phyloP scores from a whole-genome alignment of 129 eudicot species.

The Oenanthe sinensis region DNA sequence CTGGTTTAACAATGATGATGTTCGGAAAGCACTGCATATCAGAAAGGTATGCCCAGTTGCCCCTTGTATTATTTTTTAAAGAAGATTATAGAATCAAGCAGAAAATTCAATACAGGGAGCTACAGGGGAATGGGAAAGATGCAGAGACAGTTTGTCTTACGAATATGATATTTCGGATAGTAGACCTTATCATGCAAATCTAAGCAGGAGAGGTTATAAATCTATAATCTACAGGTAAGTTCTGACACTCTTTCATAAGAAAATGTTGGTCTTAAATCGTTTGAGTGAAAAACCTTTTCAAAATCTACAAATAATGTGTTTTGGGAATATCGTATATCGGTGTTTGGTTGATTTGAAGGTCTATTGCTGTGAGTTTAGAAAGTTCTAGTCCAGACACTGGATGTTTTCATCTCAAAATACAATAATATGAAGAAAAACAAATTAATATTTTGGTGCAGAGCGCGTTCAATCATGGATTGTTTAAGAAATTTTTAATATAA shows the following conservation, averaged over 20 bases:
- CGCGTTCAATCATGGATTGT: background rate
- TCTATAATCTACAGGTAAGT: conserved; percentile 45
- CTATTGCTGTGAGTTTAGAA: background rate
- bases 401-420: too few relatives aligned
- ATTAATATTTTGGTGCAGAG: too few relatives aligned
- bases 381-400: background rate
- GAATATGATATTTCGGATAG: conserved; percentile 8
- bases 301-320: background rate
- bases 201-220: conserved; percentile 39
- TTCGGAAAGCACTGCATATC: conserved; percentile 47
- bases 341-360: background rate
- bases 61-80: background rate
- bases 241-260: background rate
- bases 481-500: background rate
- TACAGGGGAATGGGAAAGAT: conserved; percentile 30
- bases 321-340: background rate
- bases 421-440: too few relatives aligned
- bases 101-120: conserved; percentile 19
- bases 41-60: conserved; percentile 39
- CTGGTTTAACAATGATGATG: conserved; percentile 32
- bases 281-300: background rate
- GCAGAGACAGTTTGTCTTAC: conserved; percentile 17
- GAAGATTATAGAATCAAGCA: conserved; percentile 1
- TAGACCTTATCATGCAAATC: conserved; percentile 31
- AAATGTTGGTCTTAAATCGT: background rate